Evolutionary conservation across 169 alveolate species (phyloP), one percentile per base, ranked within the genome.

Genomic region (Plasmodium inui): DNA sequence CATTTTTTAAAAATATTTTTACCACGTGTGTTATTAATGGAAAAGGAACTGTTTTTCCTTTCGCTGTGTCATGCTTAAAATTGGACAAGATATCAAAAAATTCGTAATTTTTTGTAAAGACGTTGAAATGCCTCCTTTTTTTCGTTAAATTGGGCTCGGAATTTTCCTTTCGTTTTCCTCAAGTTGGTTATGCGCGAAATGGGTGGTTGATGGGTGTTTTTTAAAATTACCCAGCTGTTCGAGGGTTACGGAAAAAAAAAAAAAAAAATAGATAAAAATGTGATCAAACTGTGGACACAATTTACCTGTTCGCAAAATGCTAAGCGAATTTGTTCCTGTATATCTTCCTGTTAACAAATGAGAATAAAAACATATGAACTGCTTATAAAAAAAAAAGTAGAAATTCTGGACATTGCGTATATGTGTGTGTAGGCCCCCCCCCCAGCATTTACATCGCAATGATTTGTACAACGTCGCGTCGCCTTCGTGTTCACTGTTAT

Each of bases 361-460:
- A n/a, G 44, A 83, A 28, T 57, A 83, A 83, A 57, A 83, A 22
- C 39, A 34, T 83, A 83, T 83, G 44, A 34, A 83, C 82, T 83
- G 91, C 61, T 83, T n/a, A 83, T 83, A 83, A 83, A 82, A 82
- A 82, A 55, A 82, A 82, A 82, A 50, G 28, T 82, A 37, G 41
- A 39, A n/a, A 78, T 78, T 78, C n/a, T 82, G 34, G 26, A 50
- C 81, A 83, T 78, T 34, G 30, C 34, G 9, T 39, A n/a, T 67
- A 83, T 22, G 28, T 83, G 82, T 83, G 71, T 30, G 34, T 61
- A 82, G 61, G 73, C 9, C 14, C 39, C 61, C 32, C 22, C 30
- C 32, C 0, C 22, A n/a, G 71, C 81, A 57, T 83, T 83, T 83
- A 57, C 30, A 57, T 57, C 73, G 73, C 73, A 22, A 57, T 57